phyloP scores from a whole-genome alignment of 306 rosid genomes.

The Elaeagnus macrophylla region DNA sequence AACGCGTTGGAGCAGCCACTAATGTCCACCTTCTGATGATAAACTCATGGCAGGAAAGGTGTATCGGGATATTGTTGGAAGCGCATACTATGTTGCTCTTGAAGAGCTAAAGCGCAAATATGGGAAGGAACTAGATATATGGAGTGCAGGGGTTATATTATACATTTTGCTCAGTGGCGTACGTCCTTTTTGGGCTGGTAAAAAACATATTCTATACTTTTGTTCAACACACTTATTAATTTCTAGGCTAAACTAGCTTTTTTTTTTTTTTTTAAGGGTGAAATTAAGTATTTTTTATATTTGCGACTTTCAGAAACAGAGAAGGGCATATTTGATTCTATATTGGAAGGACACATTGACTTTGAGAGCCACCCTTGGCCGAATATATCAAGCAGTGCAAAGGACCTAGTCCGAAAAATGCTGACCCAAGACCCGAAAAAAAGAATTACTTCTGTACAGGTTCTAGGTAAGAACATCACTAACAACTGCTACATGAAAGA shows the following conservation, averaged over 20 bases:
- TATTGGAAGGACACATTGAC: conserved; percentile 66
- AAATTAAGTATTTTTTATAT: conserved; percentile 11
- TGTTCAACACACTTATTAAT: not conserved
- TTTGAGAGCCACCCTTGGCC: conserved; percentile 82
- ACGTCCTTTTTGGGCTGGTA: conserved; percentile 98
- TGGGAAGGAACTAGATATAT: conserved; percentile 73
- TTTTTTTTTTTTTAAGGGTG: conserved; percentile 5
- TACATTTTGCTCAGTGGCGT: conserved; percentile 78
- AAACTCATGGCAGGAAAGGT: conserved; percentile 50
- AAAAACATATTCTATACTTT: not conserved
- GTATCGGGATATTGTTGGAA: conserved; percentile 68
- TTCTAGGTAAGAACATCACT: conserved; percentile 47
- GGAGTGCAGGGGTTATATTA: conserved; percentile 85
- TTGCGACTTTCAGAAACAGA: conserved; percentile 49
- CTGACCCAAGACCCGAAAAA: conserved; percentile 71
- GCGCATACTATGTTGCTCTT: conserved; percentile 88
- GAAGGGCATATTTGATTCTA: conserved; percentile 81
- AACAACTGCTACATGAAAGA: not conserved
- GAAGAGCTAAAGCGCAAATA: conserved; percentile 67
- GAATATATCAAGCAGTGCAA: conserved; percentile 66
- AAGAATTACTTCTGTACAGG: conserved; percentile 65
- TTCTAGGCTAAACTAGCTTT: conserved; percentile 1
- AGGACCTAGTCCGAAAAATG: conserved; percentile 76
- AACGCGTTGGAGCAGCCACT: not conserved
- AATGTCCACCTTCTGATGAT: conserved; percentile 5